Evolutionary conservation across 2,329 filamentous ascomycete genomes (phyloP).

Genomic region (Phialophora macrospora): DNA sequence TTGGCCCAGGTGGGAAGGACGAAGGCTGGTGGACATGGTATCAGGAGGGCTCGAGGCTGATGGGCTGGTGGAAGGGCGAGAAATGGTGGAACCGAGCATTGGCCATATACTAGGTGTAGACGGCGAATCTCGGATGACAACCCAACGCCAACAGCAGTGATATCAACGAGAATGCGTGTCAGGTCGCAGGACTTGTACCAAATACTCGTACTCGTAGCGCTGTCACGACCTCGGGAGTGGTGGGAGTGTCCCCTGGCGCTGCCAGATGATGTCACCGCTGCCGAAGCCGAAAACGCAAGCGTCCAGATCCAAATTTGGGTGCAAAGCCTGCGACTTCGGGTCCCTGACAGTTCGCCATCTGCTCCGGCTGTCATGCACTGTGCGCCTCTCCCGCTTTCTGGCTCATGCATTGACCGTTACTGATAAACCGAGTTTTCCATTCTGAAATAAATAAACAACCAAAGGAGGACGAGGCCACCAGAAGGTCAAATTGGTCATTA

Average conservation of each 20-base stretch:
- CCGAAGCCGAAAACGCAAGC: not conserved
- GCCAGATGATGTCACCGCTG: conserved; percentile 7
- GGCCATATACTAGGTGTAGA: conserved; percentile 35
- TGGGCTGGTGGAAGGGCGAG: conserved; percentile 37
- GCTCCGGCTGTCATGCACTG: not conserved
- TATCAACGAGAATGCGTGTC: not conserved
- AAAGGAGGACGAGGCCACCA: not conserved
- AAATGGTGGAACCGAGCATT: conserved; percentile 40
- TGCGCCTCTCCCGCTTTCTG: not conserved
- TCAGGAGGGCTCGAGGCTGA: conserved; percentile 31
- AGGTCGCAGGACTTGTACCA: not conserved
- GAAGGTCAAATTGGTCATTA: not conserved
- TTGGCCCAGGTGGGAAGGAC: conserved; percentile 58
- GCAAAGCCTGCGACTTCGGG: conserved; percentile 13
- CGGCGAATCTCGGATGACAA: not conserved
- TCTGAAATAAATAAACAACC: not conserved
- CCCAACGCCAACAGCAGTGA: not conserved
- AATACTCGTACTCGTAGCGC: not conserved
- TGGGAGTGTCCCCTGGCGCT: not conserved
- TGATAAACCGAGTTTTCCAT: not conserved
- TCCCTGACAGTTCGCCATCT: conserved; percentile 16
- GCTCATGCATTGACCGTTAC: not conserved
- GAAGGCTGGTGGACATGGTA: conserved; percentile 72
- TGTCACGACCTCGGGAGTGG: not conserved
- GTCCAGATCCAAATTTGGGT: conserved; percentile 10